Evolutionary conservation across 1,284 basidiomycete species (phyloP), one percentile per base, ranked within the genome.

Genomic region (Caloboletus firmus): DNA sequence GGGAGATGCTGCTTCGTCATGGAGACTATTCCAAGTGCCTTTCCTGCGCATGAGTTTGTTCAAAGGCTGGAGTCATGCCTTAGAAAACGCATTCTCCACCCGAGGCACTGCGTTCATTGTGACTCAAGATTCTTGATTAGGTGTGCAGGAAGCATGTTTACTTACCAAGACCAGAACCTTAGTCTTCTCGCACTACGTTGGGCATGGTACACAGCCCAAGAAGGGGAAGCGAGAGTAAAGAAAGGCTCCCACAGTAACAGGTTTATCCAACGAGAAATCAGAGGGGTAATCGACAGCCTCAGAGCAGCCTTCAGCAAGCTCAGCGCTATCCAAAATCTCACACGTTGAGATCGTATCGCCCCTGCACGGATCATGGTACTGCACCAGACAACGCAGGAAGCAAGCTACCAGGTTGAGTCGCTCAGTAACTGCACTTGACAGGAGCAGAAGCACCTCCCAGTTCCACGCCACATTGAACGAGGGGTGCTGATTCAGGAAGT

Each of bases 1-100:
- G 26, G 55, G 73, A 20, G 73, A 73, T 24, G 50, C 44, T 39
- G 35, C 65, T 45, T 77, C 75, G 11, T 66, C 73, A 48, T 76
- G 72, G 28, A 62, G 34, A 62, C 55, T 9, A 66, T 59, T 61
- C 56, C 2, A 12, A 59, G 55, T 35, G 45, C 60, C 61, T 57
- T 72, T 71, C 43, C 74, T 74, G 35, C 76, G 72, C 31, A 77
- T 80, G 39, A 5, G 81, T 84, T 15, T 91, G 77, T 62, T 91
- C 89, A 9, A 94, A 78, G 2, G 88, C 90, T 20, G 89, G 89
- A 64, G 92, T 91, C 62, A 87, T 87, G 4, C 86, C 86, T 18
- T 78, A 67, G 35, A 74, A 72, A 90, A 88, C 5, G 84, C 87
- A 56, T 75, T 63, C 67, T 88, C 85, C 18, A 86, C 84, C 84